Evolutionary conservation across 805 yeast species (phyloP), one percentile per base, ranked within the genome.

Genomic region (Yarrowia sp.): DNA sequence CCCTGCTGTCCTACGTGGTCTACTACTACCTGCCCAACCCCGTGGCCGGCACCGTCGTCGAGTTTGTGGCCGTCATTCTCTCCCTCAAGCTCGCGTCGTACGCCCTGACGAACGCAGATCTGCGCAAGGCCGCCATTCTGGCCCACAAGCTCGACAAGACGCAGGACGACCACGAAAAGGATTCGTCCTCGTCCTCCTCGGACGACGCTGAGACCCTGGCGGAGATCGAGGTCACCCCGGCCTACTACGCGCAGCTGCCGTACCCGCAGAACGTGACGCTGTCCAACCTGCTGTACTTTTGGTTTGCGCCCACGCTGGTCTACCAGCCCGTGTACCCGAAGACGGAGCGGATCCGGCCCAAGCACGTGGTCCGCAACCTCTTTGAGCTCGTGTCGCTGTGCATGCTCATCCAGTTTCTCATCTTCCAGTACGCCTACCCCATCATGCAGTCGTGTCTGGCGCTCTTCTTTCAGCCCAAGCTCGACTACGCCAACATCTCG

Each of bases 271-370:
- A 78, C 65, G 68, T 79, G 46, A 72, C 78, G 0, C 44, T 76
- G 14, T 14, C 62, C 8, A 76, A 76, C 61, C 62, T 76, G 19
- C 66, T 72, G 10, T 74, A 75, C 65, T 79, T 74, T 67, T 74
- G 80, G 77, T 71, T 73, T 68, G 78, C 80, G 0, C 82, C 82
- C 1, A 79, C 82, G 4, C 70, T 79, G 55, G 75, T 79, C 9
- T 79, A 79, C 66, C 82, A 79, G 67, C 82, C 82, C 1, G 78
- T 73, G 8, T 79, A 79, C 65, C 82, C 82, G 5, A 68, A 74
- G 18, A 68, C 74, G 8, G 65, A 68, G 1, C 61, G 66, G 14
- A 68, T 74, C 31, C 67, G 78, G 21, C 65, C 70, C 55, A 67
- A 69, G n/a, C 72, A 71, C 56, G 68, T 75, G 31, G 38, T 72